phyloP scores from a whole-genome alignment of 139 green algal species.

The Tetraselmis striata region DNA sequence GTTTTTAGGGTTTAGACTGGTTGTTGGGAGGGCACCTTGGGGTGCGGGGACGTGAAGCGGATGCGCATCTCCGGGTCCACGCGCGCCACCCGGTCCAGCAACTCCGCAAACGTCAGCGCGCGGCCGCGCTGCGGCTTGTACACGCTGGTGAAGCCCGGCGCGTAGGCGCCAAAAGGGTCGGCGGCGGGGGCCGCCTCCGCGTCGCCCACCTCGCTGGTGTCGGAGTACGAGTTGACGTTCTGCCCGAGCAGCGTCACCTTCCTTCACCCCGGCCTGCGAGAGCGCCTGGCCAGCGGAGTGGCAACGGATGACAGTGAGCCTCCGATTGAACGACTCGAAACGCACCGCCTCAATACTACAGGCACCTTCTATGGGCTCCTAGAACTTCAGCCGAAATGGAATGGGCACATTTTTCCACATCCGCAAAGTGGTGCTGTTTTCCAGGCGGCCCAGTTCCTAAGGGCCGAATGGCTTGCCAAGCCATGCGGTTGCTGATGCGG shows the following conservation, averaged over 20 bases:
- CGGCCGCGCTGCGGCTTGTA: conserved; percentile 66
- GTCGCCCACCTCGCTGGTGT: conserved; percentile 25
- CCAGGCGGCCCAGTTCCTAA: too few relatives aligned
- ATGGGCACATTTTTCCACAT: too few relatives aligned
- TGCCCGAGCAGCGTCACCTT: conserved; percentile 83
- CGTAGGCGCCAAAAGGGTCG: conserved; percentile 27
- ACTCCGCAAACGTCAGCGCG: conserved; percentile 61
- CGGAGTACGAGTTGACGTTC: conserved; percentile 88
- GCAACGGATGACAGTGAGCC: too few relatives aligned
- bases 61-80: conserved; percentile 80
- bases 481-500: too few relatives aligned
- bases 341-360: too few relatives aligned
- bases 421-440: too few relatives aligned
- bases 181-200: neutral
- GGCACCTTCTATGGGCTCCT: too few relatives aligned
- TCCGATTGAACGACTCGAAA: too few relatives aligned
- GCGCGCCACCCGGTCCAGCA: conserved; percentile 61
- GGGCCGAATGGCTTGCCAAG: too few relatives aligned
- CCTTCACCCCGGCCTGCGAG: conserved; percentile 43
- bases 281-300: neutral
- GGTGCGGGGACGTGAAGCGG: conserved; percentile 86
- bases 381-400: too few relatives aligned
- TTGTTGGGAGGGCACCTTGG: conserved; percentile 78
- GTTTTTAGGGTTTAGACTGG: too few relatives aligned
- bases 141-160: conserved; percentile 62